Percentiles rank a stretch among this genome's conserved stretches.
These are phyloP conservation scores for Teratosphaeria gauchensis DNA, from an alignment of 2,329 filamentous ascomycete genomes.

Conservation along the genomic window DNA sequence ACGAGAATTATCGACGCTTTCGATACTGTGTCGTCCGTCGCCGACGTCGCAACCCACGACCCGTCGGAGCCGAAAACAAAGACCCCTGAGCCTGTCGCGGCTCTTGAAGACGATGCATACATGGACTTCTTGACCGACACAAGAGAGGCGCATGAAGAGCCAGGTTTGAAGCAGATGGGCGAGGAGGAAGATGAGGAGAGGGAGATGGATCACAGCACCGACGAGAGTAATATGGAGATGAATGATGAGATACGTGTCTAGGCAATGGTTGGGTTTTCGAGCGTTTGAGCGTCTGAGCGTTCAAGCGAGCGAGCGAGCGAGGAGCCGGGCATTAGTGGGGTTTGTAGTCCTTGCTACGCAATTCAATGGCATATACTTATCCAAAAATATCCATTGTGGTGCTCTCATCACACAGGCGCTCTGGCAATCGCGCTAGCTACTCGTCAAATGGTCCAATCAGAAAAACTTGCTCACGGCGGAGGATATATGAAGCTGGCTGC, in stretches of 20 bases:
- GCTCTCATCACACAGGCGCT: not conserved
- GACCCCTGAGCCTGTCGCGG: not conserved
- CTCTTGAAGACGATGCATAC: too few relatives aligned
- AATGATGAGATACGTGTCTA: not conserved
- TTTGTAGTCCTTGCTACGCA: not conserved
- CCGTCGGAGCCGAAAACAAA: not conserved
- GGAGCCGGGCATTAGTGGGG: not conserved
- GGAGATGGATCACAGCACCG: not conserved
- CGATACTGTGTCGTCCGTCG: too few relatives aligned
- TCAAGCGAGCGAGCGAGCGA: not conserved
- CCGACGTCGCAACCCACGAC: too few relatives aligned
- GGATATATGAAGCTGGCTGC: not conserved
- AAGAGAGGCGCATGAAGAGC: not conserved
- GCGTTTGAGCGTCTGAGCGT: not conserved
- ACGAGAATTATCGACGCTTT: too few relatives aligned
- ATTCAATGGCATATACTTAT: not conserved
- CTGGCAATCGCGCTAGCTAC: not conserved
- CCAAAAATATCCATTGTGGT: not conserved
- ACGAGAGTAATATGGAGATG: not conserved
- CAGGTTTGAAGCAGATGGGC: not conserved
- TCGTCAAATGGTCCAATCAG: not conserved
- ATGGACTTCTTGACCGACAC: too few relatives aligned
- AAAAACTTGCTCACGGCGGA: not conserved
- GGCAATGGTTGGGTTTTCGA: not conserved
- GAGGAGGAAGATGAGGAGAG: not conserved